phyloP scores from a whole-genome alignment of 2,329 filamentous ascomycete genomes.

The Cladosporium sp. region DNA sequence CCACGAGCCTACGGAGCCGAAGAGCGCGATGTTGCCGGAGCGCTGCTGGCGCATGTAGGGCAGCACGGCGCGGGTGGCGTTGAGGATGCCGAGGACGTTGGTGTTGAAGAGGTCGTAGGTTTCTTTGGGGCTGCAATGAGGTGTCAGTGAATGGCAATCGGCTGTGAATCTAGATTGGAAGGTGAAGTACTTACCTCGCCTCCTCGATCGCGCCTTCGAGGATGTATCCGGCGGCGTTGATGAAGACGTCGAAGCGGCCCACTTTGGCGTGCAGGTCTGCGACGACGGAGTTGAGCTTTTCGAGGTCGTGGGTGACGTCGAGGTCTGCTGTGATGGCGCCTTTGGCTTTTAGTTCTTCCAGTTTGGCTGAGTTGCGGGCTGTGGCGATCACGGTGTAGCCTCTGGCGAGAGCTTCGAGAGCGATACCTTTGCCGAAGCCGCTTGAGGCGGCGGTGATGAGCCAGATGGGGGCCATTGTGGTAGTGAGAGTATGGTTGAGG shows the following conservation, averaged over 20 bases:
- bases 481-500: background rate
- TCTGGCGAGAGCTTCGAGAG: constrained; percentile 43
- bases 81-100: constrained; percentile 28
- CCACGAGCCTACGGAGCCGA: constrained; percentile 53
- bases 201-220: constrained; percentile 23
- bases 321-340: constrained; percentile 29
- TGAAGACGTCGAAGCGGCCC: constrained; percentile 41
- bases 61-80: constrained; percentile 27
- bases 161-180: background rate
- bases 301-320: constrained; percentile 42
- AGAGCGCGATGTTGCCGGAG: constrained; percentile 28
- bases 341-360: constrained; percentile 22
- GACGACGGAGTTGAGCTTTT: constrained; percentile 40
- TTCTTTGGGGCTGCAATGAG: constrained; percentile 18
- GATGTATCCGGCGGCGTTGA: constrained; percentile 39
- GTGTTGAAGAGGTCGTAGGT: constrained; percentile 25
- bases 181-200: constrained; percentile 13
- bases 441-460: constrained; percentile 47
- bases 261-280: constrained; percentile 36
- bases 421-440: constrained; percentile 49
- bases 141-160: background rate
- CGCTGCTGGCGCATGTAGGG: constrained; percentile 27
- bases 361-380: constrained; percentile 40
- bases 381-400: constrained; percentile 50
- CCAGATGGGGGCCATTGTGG: constrained; percentile 21